Percentiles rank a stretch among this genome's conserved stretches.
These are phyloP conservation scores for Coemansia sp. DNA, from an alignment of 192 early-diverging fungal species.

Conservation along the genomic window DNA sequence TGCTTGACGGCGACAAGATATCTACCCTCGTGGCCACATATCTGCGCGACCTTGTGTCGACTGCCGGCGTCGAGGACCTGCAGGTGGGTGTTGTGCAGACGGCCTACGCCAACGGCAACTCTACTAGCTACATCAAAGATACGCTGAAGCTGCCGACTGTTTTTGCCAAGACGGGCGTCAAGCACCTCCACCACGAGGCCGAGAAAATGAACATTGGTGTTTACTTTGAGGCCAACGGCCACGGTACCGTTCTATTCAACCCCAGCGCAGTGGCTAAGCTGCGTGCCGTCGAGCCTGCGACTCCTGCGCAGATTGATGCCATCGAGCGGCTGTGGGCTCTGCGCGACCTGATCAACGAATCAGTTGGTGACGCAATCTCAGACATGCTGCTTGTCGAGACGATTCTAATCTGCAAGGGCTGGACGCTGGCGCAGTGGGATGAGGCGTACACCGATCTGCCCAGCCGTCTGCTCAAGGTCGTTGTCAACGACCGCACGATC, in stretches of 20 bases:
- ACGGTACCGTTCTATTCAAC: constrained; percentile 98
- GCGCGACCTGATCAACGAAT: constrained; percentile 95
- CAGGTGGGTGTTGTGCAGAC: constrained; percentile 97
- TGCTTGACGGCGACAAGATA: constrained; percentile 99
- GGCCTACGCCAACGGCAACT: constrained; percentile 98
- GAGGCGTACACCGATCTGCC: constrained; percentile 91
- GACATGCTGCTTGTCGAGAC: constrained; percentile 95
- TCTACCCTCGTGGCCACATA: constrained; percentile 90
- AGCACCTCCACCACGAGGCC: constrained; percentile 98
- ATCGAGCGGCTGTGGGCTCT: constrained; percentile 76
- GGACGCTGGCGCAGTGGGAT: constrained; percentile 87
- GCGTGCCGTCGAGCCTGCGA: constrained; percentile 41
- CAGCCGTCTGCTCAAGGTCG: constrained; percentile 94
- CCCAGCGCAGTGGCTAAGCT: constrained; percentile 65
- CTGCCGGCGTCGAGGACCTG: constrained; percentile 74
- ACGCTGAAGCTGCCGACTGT: constrained; percentile 90
- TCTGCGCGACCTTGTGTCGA: constrained; percentile 84
- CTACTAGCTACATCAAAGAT: constrained; percentile 88
- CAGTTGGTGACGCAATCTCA: constrained; percentile 98
- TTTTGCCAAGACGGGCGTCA: constrained; percentile 96
- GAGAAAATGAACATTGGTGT: constrained; percentile 96
- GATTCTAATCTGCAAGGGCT: constrained; percentile 79
- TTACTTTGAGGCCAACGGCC: constrained; percentile 99
- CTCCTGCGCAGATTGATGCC: constrained; percentile 74
- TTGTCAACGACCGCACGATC: constrained; percentile 76